Conservation (phyloP, 495 filamentous ascomycete species). For the Hyaloscypha variabilis region DNA sequence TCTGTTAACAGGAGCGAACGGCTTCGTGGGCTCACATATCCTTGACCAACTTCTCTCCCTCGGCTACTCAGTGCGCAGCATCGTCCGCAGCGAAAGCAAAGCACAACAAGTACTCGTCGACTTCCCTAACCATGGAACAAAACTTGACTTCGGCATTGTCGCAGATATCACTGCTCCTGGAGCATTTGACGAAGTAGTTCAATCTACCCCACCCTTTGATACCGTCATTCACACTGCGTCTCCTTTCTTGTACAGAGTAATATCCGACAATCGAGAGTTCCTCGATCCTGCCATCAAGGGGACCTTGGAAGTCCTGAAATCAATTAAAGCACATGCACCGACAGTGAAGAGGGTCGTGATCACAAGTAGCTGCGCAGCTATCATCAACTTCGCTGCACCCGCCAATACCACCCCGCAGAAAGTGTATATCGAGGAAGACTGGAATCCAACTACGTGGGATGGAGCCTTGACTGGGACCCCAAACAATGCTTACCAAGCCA, state of each 20-base stretch:
- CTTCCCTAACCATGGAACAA: slow-evolving; percentile 18
- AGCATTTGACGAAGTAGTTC: slow-evolving; percentile 32
- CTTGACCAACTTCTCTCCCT: slow-evolving; percentile 27
- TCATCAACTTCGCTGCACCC: slow-evolving; percentile 17
- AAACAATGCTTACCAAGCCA: slow-evolving; percentile 23
- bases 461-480: slow-evolving; percentile 14
- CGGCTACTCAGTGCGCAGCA: slow-evolving; percentile 31
- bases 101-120: slow-evolving; percentile 27
- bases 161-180: slow-evolving; percentile 37
- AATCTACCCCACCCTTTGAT: slow-evolving; percentile 40
- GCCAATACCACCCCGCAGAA: slow-evolving; percentile 7
- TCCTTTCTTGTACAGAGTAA: slow-evolving; percentile 36
- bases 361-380: slow-evolving; percentile 31
- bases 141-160: slow-evolving; percentile 37
- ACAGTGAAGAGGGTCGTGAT: slow-evolving; percentile 43
- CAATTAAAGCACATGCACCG: slow-evolving; percentile 32
- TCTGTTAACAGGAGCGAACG: slow-evolving; percentile 40
- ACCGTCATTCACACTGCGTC: slow-evolving; percentile 44
- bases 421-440: slow-evolving; percentile 24
- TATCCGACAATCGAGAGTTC: slow-evolving; percentile 32
- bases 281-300: slow-evolving; percentile 39
- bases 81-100: slow-evolving; percentile 33
- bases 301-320: slow-evolving; percentile 36
- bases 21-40: slow-evolving; percentile 41
- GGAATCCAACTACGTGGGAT: slow-evolving; percentile 26